These are phyloP conservation scores for Schizosaccharomyces japonicus DNA, from an alignment of 805 yeast genomes.

Conservation along the genomic window DNA sequence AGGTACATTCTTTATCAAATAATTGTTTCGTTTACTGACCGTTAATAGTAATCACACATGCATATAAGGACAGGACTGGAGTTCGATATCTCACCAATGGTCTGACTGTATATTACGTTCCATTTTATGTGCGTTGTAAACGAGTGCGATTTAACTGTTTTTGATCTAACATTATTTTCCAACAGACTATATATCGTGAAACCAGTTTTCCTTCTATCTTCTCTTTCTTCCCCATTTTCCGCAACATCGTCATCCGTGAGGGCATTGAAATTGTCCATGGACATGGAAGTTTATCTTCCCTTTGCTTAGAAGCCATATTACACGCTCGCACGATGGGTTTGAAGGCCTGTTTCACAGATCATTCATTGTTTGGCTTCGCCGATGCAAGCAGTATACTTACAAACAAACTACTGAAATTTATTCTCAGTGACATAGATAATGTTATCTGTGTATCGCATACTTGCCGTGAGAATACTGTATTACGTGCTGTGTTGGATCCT, in stretches of 20 bases:
- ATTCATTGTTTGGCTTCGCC: conserved; percentile 82
- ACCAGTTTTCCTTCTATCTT: conserved; percentile 76
- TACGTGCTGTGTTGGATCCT: conserved; percentile 68
- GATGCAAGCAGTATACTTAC: conserved; percentile 64
- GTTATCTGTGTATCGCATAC: conserved; percentile 93
- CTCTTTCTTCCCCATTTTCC: conserved; percentile 57
- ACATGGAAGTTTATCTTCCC: conserved; percentile 69
- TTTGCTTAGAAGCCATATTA: conserved; percentile 76
- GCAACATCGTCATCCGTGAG: conserved; percentile 73
- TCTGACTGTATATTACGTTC: conserved; percentile 74
- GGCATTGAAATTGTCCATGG: conserved; percentile 76
- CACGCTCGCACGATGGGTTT: conserved; percentile 87
- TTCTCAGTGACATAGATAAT: conserved; percentile 68
- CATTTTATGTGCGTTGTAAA: conserved; percentile 29
- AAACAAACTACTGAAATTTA: conserved; percentile 63
- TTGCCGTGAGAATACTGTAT: conserved; percentile 82
- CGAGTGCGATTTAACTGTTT: no score
- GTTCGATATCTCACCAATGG: conserved; percentile 71
- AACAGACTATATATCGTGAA: conserved; percentile 36
- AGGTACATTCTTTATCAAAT: not conserved
- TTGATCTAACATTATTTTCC: no score
- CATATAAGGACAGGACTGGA: conserved; percentile 63
- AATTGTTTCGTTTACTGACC: not conserved
- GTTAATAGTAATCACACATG: conserved; percentile 57
- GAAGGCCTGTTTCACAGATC: conserved; percentile 82